A percentile compares a stretch with the other conserved stretches of the same genome.
phyloP scores from a whole-genome alignment of 305 asterid species.

The Petunia hybrid region DNA sequence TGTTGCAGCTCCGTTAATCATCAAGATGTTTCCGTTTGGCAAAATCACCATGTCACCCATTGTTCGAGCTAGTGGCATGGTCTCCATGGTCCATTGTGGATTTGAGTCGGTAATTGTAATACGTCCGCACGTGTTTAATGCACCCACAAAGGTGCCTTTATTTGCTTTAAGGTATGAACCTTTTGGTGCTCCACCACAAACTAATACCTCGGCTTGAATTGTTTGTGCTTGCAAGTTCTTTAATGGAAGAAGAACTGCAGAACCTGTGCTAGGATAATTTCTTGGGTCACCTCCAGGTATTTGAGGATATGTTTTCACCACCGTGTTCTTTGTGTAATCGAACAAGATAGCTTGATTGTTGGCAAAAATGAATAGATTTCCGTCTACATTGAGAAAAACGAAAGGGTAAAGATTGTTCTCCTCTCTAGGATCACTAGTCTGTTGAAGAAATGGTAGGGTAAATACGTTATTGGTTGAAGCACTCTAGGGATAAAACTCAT shows the following conservation, averaged over 20 bases:
- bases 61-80: slow-evolving; percentile 57
- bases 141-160: slow-evolving; percentile 42
- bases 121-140: slow-evolving; percentile 56
- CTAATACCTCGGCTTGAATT: slow-evolving; percentile 46
- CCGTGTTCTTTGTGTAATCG: neutral
- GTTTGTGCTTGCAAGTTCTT: neutral
- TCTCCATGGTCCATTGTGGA: slow-evolving; percentile 63
- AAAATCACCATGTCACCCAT: slow-evolving; percentile 70
- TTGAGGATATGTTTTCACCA: slow-evolving; percentile 34
- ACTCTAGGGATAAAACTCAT: slow-evolving; percentile 33
- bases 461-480: slow-evolving; percentile 5
- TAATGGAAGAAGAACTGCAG: slow-evolving; percentile 37
- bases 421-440: slow-evolving; percentile 19
- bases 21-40: slow-evolving; percentile 60
- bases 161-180: slow-evolving; percentile 46
- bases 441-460: slow-evolving; percentile 9
- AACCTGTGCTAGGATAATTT: slow-evolving; percentile 37
- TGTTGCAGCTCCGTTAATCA: slow-evolving; percentile 51
- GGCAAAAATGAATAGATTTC: slow-evolving; percentile 36
- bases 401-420: slow-evolving; percentile 36
- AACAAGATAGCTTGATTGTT: slow-evolving; percentile 38
- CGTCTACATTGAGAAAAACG: slow-evolving; percentile 35
- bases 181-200: slow-evolving; percentile 69
- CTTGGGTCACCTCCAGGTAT: slow-evolving; percentile 29
- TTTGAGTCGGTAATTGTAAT: slow-evolving; percentile 48